Evolutionary conservation across 2,329 filamentous ascomycete genomes (phyloP).

Genomic region (Xylaria polymorpha): DNA sequence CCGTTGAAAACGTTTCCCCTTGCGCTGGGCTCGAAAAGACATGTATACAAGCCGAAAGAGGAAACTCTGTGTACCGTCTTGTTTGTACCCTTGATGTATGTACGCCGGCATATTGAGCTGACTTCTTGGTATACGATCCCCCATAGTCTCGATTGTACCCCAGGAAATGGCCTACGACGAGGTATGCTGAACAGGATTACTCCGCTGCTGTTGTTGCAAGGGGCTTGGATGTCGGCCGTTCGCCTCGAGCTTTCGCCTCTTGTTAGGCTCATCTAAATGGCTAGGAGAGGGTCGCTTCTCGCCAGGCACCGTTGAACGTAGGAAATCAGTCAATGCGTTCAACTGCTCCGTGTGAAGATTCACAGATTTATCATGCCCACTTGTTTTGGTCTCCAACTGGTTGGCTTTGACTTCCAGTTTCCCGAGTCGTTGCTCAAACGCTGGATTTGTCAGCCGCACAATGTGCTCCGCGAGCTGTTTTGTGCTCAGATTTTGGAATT

Average conservation of each 20-base stretch:
- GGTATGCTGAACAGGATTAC: background rate
- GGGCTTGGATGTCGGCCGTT: constrained; percentile 39
- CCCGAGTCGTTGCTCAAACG: constrained; percentile 29
- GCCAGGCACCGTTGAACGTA: background rate
- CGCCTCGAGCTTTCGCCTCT: constrained; percentile 36
- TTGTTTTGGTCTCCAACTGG: constrained; percentile 20
- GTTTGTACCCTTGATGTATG: constrained; percentile 7
- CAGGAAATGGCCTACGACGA: constrained; percentile 4
- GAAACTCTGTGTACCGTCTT: background rate
- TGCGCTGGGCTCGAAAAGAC: background rate
- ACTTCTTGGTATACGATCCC: background rate
- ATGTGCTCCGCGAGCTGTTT: constrained; percentile 57
- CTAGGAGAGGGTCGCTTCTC: constrained; percentile 35
- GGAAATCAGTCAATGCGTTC: background rate
- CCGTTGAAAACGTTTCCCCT: background rate
- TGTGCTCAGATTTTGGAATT: constrained; percentile 63
- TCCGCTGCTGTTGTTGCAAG: constrained; percentile 22
- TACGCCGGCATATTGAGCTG: background rate
- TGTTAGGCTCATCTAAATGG: constrained; percentile 27
- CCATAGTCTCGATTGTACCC: background rate
- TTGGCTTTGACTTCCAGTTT: constrained; percentile 19
- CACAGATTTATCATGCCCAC: constrained; percentile 2
- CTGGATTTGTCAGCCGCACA: constrained; percentile 49
- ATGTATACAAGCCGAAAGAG: constrained; percentile 13
- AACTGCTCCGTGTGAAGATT: constrained; percentile 3